Evolutionary conservation across 2,329 filamentous ascomycete genomes (phyloP).

Genomic region (Claviceps pusilla): DNA sequence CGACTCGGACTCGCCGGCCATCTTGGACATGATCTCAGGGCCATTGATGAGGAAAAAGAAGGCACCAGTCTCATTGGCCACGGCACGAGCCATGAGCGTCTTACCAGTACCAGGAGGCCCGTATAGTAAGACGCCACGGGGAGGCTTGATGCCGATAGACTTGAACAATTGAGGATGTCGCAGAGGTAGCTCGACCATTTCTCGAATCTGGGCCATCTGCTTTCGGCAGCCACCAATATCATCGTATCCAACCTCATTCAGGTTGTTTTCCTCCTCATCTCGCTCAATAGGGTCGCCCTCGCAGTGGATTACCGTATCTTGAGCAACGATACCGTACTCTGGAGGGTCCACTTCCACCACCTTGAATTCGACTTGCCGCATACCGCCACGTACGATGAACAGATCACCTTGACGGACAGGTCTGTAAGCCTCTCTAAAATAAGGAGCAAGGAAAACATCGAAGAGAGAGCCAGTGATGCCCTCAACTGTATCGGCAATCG

Average conservation of each 20-base stretch:
- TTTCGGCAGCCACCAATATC: conserved; percentile 99
- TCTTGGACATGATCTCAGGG: conserved; percentile 99
- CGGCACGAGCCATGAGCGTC: conserved; percentile 95
- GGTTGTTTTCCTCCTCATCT: conserved; percentile 96
- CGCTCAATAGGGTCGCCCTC: conserved; percentile 79
- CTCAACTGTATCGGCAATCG: conserved; percentile 95
- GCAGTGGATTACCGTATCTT: conserved; percentile 98
- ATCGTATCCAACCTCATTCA: conserved; percentile 98
- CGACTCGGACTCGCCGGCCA: conserved; percentile 98
- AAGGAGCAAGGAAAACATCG: conserved; percentile 96
- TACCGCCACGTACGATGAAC: conserved; percentile 92
- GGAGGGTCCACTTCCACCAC: conserved; percentile 97
- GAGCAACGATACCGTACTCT: conserved; percentile 95
- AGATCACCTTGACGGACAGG: conserved; percentile 94
- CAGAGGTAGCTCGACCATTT: conserved; percentile 92
- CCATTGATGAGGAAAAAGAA: conserved; percentile 99
- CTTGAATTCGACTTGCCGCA: conserved; percentile 99
- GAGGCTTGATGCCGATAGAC: conserved; percentile 99
- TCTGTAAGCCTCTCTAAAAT: conserved; percentile 98
- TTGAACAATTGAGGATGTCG: conserved; percentile 98
- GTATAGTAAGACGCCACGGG: conserved; percentile 90
- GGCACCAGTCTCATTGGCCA: conserved; percentile 95
- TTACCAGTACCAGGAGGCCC: conserved; percentile 98
- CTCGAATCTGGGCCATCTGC: conserved; percentile 98
- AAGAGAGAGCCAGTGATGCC: conserved; percentile 95